Evolutionary conservation across 768 basidiomycete genomes (phyloP).

Genomic region (Chiua virens): DNA sequence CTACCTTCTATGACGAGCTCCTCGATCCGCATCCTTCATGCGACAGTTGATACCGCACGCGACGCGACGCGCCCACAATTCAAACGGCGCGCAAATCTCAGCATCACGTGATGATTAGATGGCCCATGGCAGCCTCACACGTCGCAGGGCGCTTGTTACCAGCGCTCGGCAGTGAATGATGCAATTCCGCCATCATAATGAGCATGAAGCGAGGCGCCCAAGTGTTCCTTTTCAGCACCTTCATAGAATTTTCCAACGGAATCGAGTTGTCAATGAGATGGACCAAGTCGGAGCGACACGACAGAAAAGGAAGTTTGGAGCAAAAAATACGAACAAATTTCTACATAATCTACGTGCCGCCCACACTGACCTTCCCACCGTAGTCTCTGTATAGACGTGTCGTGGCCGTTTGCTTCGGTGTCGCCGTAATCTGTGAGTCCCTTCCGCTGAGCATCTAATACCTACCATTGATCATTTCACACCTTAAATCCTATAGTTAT

Average conservation of each 20-base stretch:
- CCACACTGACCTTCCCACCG: background rate
- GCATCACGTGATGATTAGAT: slow-evolving; percentile 14
- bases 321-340: slow-evolving; percentile 14
- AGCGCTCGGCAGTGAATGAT: slow-evolving; percentile 16
- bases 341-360: background rate
- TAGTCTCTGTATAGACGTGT: background rate
- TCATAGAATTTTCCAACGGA: background rate
- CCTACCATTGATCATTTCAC: too few relatives aligned
- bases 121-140: too few relatives aligned
- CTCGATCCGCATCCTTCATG: slow-evolving; percentile 80
- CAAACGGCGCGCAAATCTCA: slow-evolving; percentile 23
- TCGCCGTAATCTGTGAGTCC: background rate
- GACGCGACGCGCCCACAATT: slow-evolving; percentile 33
- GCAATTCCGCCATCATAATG: background rate
- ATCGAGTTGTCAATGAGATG: background rate
- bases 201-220: background rate
- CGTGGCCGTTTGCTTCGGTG: background rate
- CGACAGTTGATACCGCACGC: slow-evolving; percentile 10
- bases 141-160: background rate
- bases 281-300: background rate
- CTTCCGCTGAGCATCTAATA: too few relatives aligned
- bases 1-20: slow-evolving; percentile 91
- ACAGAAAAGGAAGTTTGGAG: slow-evolving; percentile 21
- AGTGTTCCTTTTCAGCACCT: background rate
- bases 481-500: too few relatives aligned